Base-by-base conservation (phyloP, 345 rosid genomes). In the Boechera divaricarpa region DNA sequence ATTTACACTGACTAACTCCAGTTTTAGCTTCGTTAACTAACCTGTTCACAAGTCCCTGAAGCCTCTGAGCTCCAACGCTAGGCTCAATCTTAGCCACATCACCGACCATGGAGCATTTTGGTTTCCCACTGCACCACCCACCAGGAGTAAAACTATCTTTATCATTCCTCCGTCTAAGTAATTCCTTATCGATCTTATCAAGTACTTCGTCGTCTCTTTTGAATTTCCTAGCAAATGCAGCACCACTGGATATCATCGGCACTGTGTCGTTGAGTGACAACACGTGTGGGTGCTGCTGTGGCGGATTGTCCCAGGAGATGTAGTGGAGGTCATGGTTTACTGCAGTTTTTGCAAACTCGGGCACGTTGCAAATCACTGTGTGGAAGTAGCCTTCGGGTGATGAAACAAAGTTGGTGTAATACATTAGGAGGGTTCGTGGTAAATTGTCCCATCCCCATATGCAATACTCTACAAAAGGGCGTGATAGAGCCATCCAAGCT, bases 381-480 rank as follows among this genome's bases (percentile, higher is more conserved):
- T 95, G 99, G 76, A 95, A 96, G 76, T 96, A 96, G 64, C 96
- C 91, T 82, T 96, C 99, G 0, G 99, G 99, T 18, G 99, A 96
- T 69, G 99, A 96, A 65, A 96, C 88, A 38, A 96, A 96, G 70
- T 96, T 96, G 53, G 98, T 66, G 84, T 96, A 88, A 78, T 96
- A 96, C 98, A 96, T 96, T 75, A 96, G 87, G 52, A 96, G 76
- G n/a, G 88, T 86, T 79, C 98, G 81, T 2, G 99, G 99, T 59
- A 96, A 84, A 77, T 96, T 96, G 68, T 96, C 99, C 99, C 98
- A 91, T 44, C 99, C 99, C 99, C 98, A 93, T 64, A 93, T 84
- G 77, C 89, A 85, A 82, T 87, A 96, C 82, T 96, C 98, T 18
- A 93, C 88, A 48, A 96, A 96, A 0, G 96, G 71, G 16, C 88